Base-by-base conservation (phyloP, 768 basidiomycete species). In the Tylopilus cervinicoccineus region DNA sequence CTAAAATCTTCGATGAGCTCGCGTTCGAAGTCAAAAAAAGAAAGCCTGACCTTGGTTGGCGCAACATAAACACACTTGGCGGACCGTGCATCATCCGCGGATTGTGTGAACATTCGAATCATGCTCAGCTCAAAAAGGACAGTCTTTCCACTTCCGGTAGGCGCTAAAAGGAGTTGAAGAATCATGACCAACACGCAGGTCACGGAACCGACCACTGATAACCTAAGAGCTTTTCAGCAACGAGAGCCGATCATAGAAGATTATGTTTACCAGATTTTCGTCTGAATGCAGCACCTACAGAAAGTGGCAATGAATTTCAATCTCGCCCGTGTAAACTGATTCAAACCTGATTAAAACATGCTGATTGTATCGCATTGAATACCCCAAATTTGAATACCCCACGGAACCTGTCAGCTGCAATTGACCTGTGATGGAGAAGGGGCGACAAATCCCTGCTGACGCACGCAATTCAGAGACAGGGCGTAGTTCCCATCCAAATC, bases 91-190 rank as follows among this genome's bases (percentile, higher is more conserved):
- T 54, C 61, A 24, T 64, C 63, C 42, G 67, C 58, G 8, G 72
- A 67, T 42, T 76, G 66, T 43, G 71, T 70, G 26, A 92, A 67
- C 73, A 90, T 77, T 27, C 81, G 80, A 43, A 98, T 80, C 45
- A 97, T 88, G 2, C 88, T 81, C 13, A 99, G 71, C 62, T 99
- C 96, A 57, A 98, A 99, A 24, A 98, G 69, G 9, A 88, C 91
- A 0, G 96, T 99, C 68, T 98, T 98, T 24, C 96, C 96, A 43
- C 91, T 90, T 24, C 94, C 93, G 13, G 96, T 98, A 0, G 96
- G 96, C 3, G 95, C 94, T 92, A 61, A 11, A 42, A 41, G 22
- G 37, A 37, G 50, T 39, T 43, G 41, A 60, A 32, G 20, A 14
- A 52, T 24, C 16, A 7, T 31, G 16, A 27, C 36, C 19, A 52